Conservation (phyloP, 345 rosid genomes). For the Lumnitzera littorea region DNA sequence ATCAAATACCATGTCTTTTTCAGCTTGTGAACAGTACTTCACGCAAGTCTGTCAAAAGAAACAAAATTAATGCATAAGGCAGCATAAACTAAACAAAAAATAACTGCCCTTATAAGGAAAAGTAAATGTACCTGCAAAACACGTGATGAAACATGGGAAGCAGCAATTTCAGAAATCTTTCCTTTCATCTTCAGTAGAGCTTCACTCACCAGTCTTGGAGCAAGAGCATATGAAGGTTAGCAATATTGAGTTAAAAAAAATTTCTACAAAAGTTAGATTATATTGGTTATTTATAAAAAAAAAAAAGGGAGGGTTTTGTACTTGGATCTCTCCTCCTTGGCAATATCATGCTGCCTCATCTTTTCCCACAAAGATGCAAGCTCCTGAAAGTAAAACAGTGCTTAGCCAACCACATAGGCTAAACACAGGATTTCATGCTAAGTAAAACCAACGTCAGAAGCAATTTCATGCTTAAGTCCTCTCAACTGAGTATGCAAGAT, state of each 20-base stretch:
- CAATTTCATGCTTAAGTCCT: background rate
- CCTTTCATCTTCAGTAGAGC: conserved; percentile 84
- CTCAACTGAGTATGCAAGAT: too few relatives aligned
- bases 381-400: conserved; percentile 40
- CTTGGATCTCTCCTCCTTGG: conserved; percentile 80
- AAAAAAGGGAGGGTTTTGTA: conserved; percentile 15
- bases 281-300: too few relatives aligned
- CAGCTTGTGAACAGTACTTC: conserved; percentile 65
- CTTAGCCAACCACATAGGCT: background rate
- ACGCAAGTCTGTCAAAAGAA: conserved; percentile 52
- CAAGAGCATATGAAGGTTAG: background rate
- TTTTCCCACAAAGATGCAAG: conserved; percentile 86
- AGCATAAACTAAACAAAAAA: background rate
- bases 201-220: conserved; percentile 55
- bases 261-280: background rate
- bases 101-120: background rate
- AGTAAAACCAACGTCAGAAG: background rate
- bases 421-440: background rate
- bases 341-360: conserved; percentile 84
- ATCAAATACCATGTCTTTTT: conserved; percentile 59
- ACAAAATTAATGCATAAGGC: background rate
- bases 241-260: background rate
- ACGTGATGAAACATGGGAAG: conserved; percentile 82
- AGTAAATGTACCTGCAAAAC: conserved; percentile 67
- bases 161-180: conserved; percentile 81